Conservation (phyloP, 768 basidiomycete species). For the Xerocomus potaroensis region DNA sequence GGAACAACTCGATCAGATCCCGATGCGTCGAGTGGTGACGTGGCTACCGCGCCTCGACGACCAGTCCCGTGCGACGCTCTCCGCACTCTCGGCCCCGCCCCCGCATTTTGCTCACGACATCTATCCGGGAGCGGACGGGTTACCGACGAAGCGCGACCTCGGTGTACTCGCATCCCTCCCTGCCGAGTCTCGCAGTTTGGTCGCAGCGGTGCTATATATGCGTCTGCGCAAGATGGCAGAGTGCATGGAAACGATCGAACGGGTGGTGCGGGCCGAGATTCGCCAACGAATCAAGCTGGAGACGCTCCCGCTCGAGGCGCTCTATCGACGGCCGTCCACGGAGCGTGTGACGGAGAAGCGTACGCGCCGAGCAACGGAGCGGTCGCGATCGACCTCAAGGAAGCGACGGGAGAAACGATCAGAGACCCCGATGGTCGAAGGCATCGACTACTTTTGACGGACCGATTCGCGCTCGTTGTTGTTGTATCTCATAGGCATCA, state of each 20-base stretch:
- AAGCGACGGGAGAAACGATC: too few relatives aligned
- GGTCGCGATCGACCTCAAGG: too few relatives aligned
- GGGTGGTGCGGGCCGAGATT: constrained; percentile 33
- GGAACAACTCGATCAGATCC: constrained; percentile 35
- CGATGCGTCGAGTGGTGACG: constrained; percentile 28
- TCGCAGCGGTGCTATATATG: constrained; percentile 31
- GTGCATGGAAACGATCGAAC: constrained; percentile 39
- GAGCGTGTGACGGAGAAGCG: too few relatives aligned
- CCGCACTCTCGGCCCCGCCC: constrained; percentile 37
- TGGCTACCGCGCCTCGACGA: constrained; percentile 28
- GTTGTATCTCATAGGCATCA: too few relatives aligned
- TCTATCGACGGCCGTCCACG: constrained; percentile 16
- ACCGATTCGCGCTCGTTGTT: too few relatives aligned
- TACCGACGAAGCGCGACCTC: too few relatives aligned
- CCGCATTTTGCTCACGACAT: too few relatives aligned
- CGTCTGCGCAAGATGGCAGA: constrained; percentile 32
- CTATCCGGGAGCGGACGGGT: too few relatives aligned
- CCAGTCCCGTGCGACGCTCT: constrained; percentile 27
- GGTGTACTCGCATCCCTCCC: constrained; percentile 37
- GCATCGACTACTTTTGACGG: too few relatives aligned
- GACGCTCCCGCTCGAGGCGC: constrained; percentile 13
- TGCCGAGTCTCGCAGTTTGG: constrained; percentile 32
- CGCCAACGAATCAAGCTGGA: constrained; percentile 29
- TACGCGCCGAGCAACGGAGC: too few relatives aligned
- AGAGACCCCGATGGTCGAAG: too few relatives aligned